A percentile compares a stretch with the other conserved stretches of the same genome.
Conservation (phyloP, 192 early-diverging fungal species). For the Podila clonocystis region DNA sequence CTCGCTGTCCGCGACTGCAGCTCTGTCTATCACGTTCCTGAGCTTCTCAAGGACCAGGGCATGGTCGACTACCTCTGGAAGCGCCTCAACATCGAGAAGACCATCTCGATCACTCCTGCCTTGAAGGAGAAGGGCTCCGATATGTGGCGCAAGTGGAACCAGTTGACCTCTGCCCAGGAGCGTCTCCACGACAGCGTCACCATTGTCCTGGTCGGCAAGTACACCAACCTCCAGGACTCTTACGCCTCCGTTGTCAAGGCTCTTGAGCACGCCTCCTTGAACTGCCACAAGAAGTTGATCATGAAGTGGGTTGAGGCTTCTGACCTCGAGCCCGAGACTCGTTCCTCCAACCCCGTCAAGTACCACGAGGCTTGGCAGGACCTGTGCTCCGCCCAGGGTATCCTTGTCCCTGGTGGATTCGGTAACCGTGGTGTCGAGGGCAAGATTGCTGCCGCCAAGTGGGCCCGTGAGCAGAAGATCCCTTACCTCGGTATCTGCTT, state of each 20-base stretch:
- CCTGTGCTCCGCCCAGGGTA: slow-evolving; percentile 88
- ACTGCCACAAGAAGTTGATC: slow-evolving; percentile 84
- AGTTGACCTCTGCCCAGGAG: slow-evolving; percentile 79
- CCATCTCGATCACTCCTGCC: slow-evolving; percentile 62
- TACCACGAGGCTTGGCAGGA: slow-evolving; percentile 97
- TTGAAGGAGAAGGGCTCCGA: slow-evolving; percentile 63
- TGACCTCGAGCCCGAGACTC: slow-evolving; percentile 82
- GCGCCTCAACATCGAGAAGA: slow-evolving; percentile 76
- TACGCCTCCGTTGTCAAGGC: slow-evolving; percentile 98
- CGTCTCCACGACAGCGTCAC: slow-evolving; percentile 84
- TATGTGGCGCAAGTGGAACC: slow-evolving; percentile 89
- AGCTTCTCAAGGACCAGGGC: slow-evolving; percentile 89
- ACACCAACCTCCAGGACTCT: slow-evolving; percentile 95
- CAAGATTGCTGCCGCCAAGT: slow-evolving; percentile 93
- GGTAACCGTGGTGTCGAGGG: slow-evolving; percentile 97
- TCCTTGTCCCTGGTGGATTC: slow-evolving; percentile 98
- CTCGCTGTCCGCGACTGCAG: slow-evolving; percentile 96
- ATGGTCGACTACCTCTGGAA: slow-evolving; percentile 84
- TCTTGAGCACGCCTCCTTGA: slow-evolving; percentile 92
- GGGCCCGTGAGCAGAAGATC: slow-evolving; percentile 96
- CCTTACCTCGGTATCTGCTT: slow-evolving; percentile 98
- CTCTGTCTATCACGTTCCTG: slow-evolving; percentile 97
- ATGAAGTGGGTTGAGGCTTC: slow-evolving; percentile 96
- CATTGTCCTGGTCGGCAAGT: slow-evolving; percentile 96
- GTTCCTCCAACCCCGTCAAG: slow-evolving; percentile 85